Evolutionary conservation across 75 land plant species (phyloP), one percentile per base, ranked within the genome.

Genomic region (Cunninghamia lanceolata): DNA sequence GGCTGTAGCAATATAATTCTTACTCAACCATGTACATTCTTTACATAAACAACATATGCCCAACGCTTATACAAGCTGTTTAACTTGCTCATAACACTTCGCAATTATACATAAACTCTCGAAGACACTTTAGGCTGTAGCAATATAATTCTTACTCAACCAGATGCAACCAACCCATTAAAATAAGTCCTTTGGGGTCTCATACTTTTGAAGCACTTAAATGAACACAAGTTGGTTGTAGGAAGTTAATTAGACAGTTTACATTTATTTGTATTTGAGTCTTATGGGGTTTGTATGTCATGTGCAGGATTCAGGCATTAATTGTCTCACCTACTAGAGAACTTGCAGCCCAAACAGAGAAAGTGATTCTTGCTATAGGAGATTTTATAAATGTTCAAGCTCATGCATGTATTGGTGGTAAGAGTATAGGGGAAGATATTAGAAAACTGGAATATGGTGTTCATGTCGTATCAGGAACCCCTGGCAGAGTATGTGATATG

Each of bases 401-500:
- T 2, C 99, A 98, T 91, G 91, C 99, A 19, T 98, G 99, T 52
- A 92, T 98, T 86, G 99, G 99, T 77, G 99, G 99, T 35, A 96
- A 96, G 89, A 98, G 97, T 83, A 92, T 98, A 28, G 96, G 97
- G 14, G 99, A 98, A 68, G 99, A 98, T 87, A 95, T 98, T 6
- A 91, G 99, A 52, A 96, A 95, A 84, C 88, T 98, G 9, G 97
- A 98, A 74, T 47, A 93, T 90, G 99, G 99, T 87, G 99, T 98
- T 88, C 99, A 98, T 85, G 97, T 98, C 35, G 99, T 98, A 30
- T 96, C 99, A 28, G 99, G 99, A 85, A 96, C 99, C 47, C 99
- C 99, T 21, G 99, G 99, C 30, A 88, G 99, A 85, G 99, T 98
- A 21, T 96, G 94, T 92, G 99, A 98, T 83, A 98, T 98, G 99